These are phyloP conservation scores for Mycena venus DNA, from an alignment of 768 basidiomycete genomes.

Conservation along the genomic window DNA sequence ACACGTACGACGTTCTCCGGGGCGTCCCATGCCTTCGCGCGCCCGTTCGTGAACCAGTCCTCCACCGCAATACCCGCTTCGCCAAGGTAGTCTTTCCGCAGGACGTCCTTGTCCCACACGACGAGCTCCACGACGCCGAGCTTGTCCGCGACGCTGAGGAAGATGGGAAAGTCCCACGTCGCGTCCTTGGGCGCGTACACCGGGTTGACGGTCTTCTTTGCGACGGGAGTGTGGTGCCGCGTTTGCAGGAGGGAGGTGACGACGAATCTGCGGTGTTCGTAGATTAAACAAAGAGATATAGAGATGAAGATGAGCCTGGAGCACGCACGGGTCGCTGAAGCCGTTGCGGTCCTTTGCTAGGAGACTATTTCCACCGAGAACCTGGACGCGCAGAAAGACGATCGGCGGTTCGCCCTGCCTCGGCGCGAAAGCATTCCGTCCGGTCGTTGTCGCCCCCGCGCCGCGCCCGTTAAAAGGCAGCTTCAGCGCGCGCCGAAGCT, in stretches of 20 bases:
- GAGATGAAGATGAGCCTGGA: neutral
- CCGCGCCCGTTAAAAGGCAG: constrained; percentile 22
- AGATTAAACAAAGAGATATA: neutral
- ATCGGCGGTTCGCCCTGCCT: constrained; percentile 74
- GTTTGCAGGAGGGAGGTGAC: constrained; percentile 72
- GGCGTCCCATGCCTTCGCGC: constrained; percentile 69
- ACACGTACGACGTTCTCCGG: constrained; percentile 74
- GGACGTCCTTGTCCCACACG: constrained; percentile 93
- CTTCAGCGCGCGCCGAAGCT: constrained; percentile 33
- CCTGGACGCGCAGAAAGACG: constrained; percentile 76
- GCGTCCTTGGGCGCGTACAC: constrained; percentile 75
- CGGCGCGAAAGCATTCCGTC: constrained; percentile 50
- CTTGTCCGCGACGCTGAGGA: constrained; percentile 78
- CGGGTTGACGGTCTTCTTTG: constrained; percentile 81
- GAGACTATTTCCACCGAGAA: constrained; percentile 74
- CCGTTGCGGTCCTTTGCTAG: constrained; percentile 75
- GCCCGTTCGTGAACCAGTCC: constrained; percentile 76
- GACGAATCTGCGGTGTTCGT: constrained; percentile 68
- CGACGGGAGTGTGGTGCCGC: constrained; percentile 79
- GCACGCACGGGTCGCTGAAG: constrained; percentile 82
- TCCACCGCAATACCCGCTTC: constrained; percentile 85
- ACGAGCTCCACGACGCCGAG: constrained; percentile 87
- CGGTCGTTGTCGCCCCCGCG: constrained; percentile 6
- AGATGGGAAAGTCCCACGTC: constrained; percentile 92
- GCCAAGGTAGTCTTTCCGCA: constrained; percentile 94